Percentiles rank a stretch among this genome's conserved stretches.
These are phyloP conservation scores for Fraxinus floribunda DNA, from an alignment of 305 asterid genomes.

Conservation along the genomic window DNA sequence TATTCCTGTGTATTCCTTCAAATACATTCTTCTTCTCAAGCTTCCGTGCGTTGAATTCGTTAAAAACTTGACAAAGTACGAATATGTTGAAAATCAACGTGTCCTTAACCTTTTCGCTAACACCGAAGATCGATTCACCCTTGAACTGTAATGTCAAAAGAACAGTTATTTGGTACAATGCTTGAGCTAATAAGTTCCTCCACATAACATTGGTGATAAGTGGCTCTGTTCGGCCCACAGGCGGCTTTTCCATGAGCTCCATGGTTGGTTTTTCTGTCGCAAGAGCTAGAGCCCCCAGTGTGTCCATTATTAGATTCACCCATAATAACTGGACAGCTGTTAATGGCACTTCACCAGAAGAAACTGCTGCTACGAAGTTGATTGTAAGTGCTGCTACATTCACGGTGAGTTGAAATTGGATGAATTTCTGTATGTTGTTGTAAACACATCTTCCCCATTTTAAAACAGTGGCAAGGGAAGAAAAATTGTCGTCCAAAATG, in stretches of 20 bases:
- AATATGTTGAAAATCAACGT: conserved; percentile 21
- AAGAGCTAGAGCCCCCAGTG: conserved; percentile 21
- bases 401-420: conserved; percentile 37
- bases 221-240: conserved; percentile 11
- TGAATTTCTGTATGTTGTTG: conserved; percentile 36
- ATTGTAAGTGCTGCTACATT: conserved; percentile 20
- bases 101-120: background rate
- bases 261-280: conserved; percentile 22
- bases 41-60: conserved; percentile 19
- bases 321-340: conserved; percentile 20
- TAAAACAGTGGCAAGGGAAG: conserved; percentile 27
- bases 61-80: conserved; percentile 24
- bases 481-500: conserved; percentile 31
- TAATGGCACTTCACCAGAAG: conserved; percentile 10
- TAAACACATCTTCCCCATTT: conserved; percentile 37
- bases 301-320: conserved; percentile 21
- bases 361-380: conserved; percentile 19
- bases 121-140: conserved; percentile 6
- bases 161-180: conserved; percentile 15
- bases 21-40: conserved; percentile 23
- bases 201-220: conserved; percentile 31
- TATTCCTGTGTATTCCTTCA: conserved; percentile 21
- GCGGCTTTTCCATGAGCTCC: conserved; percentile 10
- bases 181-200: conserved; percentile 25
- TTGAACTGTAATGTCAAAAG: conserved; percentile 7